These are phyloP conservation scores for Aspergillus bombycis DNA, from an alignment of 2,329 filamentous ascomycete species.

Conservation along the genomic window DNA sequence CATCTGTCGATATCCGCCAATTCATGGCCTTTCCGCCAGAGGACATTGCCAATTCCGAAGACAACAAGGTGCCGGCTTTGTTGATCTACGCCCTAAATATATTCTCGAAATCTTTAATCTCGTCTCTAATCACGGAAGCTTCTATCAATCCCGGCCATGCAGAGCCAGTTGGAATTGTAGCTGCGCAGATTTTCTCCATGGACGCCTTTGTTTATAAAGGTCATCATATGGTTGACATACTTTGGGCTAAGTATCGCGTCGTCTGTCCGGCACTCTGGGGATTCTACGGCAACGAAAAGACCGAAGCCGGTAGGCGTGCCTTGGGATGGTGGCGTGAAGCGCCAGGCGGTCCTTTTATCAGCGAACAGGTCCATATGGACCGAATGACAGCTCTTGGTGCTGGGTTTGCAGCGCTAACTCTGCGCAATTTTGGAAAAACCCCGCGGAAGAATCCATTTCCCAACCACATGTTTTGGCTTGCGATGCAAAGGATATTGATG, in stretches of 20 bases:
- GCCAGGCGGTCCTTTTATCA: slow-evolving; percentile 59
- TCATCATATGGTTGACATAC: slow-evolving; percentile 73
- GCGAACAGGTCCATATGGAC: slow-evolving; percentile 74
- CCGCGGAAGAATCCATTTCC: slow-evolving; percentile 74
- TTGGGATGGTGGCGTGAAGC: slow-evolving; percentile 73
- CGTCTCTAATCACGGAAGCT: slow-evolving; percentile 70
- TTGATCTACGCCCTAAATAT: slow-evolving; percentile 77
- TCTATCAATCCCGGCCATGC: slow-evolving; percentile 66
- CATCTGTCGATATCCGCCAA: slow-evolving; percentile 59
- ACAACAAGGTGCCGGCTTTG: slow-evolving; percentile 62
- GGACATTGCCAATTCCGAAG: slow-evolving; percentile 39
- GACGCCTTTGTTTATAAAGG: slow-evolving; percentile 69
- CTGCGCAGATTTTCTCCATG: slow-evolving; percentile 73
- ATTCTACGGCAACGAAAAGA: slow-evolving; percentile 74
- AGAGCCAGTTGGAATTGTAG: slow-evolving; percentile 77
- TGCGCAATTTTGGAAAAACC: slow-evolving; percentile 78
- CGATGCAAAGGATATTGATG: slow-evolving; percentile 75
- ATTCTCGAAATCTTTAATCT: slow-evolving; percentile 72
- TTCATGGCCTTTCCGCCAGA: slow-evolving; percentile 54
- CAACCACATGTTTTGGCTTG: slow-evolving; percentile 79
- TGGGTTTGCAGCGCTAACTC: slow-evolving; percentile 79
- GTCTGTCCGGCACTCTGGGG: slow-evolving; percentile 86
- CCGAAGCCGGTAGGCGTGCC: slow-evolving; percentile 65
- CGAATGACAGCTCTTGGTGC: slow-evolving; percentile 82
- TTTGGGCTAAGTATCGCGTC: slow-evolving; percentile 83